Evolutionary conservation across 2,329 filamentous ascomycete species (phyloP).

Genomic region (Anthostomella pinea): DNA sequence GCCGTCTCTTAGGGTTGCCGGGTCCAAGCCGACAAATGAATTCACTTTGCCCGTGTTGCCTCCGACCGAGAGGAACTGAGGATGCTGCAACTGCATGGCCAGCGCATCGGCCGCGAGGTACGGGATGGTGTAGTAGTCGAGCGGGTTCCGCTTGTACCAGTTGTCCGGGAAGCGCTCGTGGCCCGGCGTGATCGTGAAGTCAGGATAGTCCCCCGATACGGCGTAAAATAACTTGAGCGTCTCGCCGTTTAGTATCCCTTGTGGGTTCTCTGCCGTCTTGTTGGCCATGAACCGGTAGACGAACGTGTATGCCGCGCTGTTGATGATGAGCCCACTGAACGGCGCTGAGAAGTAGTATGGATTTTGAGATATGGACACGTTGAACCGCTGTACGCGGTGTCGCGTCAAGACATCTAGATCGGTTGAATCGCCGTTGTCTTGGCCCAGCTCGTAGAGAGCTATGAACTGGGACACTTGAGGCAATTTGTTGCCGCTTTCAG

Average conservation of each 20-base stretch:
- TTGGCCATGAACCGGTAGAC: constrained; percentile 13
- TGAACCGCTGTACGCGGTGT: not conserved
- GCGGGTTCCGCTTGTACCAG: constrained; percentile 8
- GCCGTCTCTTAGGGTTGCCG: constrained; percentile 5
- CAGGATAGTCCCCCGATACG: constrained; percentile 5
- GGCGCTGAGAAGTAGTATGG: constrained; percentile 7
- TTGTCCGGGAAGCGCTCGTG: constrained; percentile 10
- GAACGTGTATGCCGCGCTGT: constrained; percentile 4
- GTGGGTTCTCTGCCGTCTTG: constrained; percentile 7
- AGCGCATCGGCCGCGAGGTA: constrained; percentile 3
- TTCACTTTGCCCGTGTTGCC: constrained; percentile 6
- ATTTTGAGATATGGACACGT: not conserved
- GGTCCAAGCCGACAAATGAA: constrained; percentile 10
- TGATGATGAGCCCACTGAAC: constrained; percentile 2
- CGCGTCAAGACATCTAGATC: constrained; percentile 1
- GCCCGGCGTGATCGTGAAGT: constrained; percentile 7
- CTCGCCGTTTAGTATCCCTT: constrained; percentile 5
- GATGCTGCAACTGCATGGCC: constrained; percentile 4
- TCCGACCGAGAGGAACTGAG: constrained; percentile 7
- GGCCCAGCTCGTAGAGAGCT: constrained; percentile 1
- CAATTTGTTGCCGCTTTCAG: not conserved
- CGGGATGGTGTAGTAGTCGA: constrained; percentile 8
- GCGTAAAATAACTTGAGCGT: constrained; percentile 11
- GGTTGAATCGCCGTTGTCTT: not conserved
- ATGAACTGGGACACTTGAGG: constrained; percentile 1